Base-by-base conservation (phyloP, 2,329 filamentous ascomycete genomes). In the Metarhizium guizhouense region DNA sequence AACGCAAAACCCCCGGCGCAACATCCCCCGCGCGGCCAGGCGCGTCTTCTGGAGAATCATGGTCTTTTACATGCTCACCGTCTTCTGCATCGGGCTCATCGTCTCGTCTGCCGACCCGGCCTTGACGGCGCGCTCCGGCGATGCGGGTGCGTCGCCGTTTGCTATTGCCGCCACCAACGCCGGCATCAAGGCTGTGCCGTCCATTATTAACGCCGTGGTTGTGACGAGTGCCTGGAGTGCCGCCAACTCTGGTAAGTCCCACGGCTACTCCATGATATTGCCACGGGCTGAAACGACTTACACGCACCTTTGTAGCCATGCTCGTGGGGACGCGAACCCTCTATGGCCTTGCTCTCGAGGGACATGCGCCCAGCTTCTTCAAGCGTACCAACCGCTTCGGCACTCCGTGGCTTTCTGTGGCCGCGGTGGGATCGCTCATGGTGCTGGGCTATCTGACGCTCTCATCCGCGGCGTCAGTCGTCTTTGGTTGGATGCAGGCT, bases 401-500 rank as follows among this genome's bases (percentile, higher is more conserved):
- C 51, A 78, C 83, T 0, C 82, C 82, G 0, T 78, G 67, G 65
- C 71, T 65, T 14, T 73, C 70, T 5, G 75, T 80, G 2, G 62
- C 76, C 7, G 70, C 66, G 52, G 79, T 78, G 14, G 72, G 71
- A 67, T 70, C 77, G 0, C 75, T 86, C 63, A 82, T 82, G 50
- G 72, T 82, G 16, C 74, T 88, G 7, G 81, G 80, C 0, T 88
- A 84, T 71, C 77, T 88, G 67, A 85, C 84, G 63, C 75, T 82
- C 36, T 82, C 78, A 49, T 75, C 74, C 59, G 76, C 74, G 47
- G 82, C 82, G 29, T 76, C 79, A 42, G 71, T 74, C 10, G 84
- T 84, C 4, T 87, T 86, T 67, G 76, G 75, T 54, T 86, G 83
- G 80, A 84, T 87, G 65, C 77, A 82, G 60, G 83, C 83, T 64